Percentiles rank a stretch among this genome's conserved stretches.
These are phyloP conservation scores for Lasiosphaeria ovina DNA, from an alignment of 495 filamentous ascomycete species.

Conservation along the genomic window DNA sequence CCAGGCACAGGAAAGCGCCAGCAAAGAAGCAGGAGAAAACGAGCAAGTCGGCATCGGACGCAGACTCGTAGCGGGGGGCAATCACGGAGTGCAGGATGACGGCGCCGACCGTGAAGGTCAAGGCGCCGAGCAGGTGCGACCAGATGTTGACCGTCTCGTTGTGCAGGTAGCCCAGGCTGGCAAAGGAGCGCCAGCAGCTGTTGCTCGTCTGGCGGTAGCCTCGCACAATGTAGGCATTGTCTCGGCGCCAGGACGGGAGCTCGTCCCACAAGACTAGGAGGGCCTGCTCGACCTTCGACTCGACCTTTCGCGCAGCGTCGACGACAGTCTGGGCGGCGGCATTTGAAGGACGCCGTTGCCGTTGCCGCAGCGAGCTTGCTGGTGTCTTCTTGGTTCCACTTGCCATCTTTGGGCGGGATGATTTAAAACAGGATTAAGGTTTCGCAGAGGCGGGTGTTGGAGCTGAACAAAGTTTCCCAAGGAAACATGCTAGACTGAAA, in stretches of 20 bases:
- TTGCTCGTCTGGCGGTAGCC: constrained; percentile 44
- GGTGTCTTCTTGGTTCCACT: background rate
- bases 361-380: constrained; percentile 9
- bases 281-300: constrained; percentile 26
- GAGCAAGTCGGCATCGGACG: constrained; percentile 61
- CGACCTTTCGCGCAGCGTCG: constrained; percentile 25
- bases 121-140: constrained; percentile 71
- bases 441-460: background rate
- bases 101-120: constrained; percentile 44
- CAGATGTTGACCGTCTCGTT: constrained; percentile 97
- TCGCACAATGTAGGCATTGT: constrained; percentile 43
- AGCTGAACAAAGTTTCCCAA: too few relatives aligned
- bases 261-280: constrained; percentile 43
- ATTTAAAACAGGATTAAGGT: background rate
- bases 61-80: constrained; percentile 64
- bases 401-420: background rate
- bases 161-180: constrained; percentile 47
- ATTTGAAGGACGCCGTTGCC: constrained; percentile 22
- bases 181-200: constrained; percentile 36
- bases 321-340: constrained; percentile 34
- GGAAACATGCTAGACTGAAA: too few relatives aligned
- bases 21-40: constrained; percentile 78
- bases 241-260: constrained; percentile 44
- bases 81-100: constrained; percentile 39
- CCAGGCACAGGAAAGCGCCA: constrained; percentile 72